These are phyloP conservation scores for Lumnitzera racemosa DNA, from an alignment of 345 rosid species.

Conservation along the genomic window DNA sequence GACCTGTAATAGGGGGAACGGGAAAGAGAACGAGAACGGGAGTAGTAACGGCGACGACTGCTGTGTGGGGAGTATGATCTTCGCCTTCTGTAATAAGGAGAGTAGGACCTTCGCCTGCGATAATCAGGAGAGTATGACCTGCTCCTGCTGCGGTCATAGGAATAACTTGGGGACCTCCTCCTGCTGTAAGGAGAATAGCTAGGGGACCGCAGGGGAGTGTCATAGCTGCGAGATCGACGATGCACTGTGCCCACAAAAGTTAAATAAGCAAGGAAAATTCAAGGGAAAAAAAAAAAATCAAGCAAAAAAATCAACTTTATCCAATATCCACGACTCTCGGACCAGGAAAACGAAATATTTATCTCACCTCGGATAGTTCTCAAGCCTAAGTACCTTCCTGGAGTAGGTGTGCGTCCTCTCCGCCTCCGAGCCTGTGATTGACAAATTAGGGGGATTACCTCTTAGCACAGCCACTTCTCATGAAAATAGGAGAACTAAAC, in stretches of 20 bases:
- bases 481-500: neutral
- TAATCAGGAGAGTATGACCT: slow-evolving; percentile 37
- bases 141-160: slow-evolving; percentile 47
- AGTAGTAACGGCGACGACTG: slow-evolving; percentile 19
- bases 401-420: slow-evolving; percentile 91
- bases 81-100: slow-evolving; percentile 29
- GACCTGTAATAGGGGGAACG: slow-evolving; percentile 41
- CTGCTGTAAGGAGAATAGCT: slow-evolving; percentile 40
- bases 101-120: slow-evolving; percentile 16
- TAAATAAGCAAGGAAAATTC: neutral
- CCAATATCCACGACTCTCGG: too few relatives aligned
- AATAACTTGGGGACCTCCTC: slow-evolving; percentile 42
- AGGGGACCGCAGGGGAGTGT: slow-evolving; percentile 38
- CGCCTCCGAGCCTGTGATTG: slow-evolving; percentile 66
- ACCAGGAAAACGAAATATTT: neutral
- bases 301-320: too few relatives aligned
- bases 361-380: slow-evolving; percentile 50
- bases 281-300: neutral
- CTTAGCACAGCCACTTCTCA: neutral
- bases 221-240: slow-evolving; percentile 5
- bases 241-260: neutral
- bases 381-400: slow-evolving; percentile 85
- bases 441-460: slow-evolving; percentile 6
- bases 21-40: slow-evolving; percentile 27
- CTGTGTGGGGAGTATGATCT: slow-evolving; percentile 32